Conservation (phyloP, 305 asterid genomes). For the Fraxinus sp. region DNA sequence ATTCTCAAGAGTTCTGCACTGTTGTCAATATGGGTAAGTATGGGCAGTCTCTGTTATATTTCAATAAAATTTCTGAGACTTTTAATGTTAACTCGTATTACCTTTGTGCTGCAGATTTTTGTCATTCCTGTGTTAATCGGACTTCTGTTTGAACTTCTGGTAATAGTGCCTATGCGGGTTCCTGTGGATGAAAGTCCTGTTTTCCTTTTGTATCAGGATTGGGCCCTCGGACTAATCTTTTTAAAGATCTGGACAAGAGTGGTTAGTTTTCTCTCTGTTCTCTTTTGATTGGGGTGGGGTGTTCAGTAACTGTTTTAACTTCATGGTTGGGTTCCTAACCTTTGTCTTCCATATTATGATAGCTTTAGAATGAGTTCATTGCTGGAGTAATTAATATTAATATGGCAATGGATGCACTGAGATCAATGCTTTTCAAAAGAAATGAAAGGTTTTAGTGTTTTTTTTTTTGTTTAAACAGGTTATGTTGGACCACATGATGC, state of each 20-base stretch:
- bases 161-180: conserved; percentile 94
- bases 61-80: neutral
- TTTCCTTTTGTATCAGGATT: conserved; percentile 93
- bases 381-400: neutral
- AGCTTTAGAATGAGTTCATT: neutral
- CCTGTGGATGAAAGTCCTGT: conserved; percentile 97
- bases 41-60: neutral
- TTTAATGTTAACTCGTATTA: conserved; percentile 9
- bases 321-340: neutral
- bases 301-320: neutral
- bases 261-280: conserved; percentile 44
- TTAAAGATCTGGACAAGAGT: conserved; percentile 96
- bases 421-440: neutral
- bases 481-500: conserved; percentile 92
- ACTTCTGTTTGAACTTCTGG: conserved; percentile 90
- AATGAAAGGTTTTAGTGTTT: neutral
- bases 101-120: conserved; percentile 53
- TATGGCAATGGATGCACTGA: neutral
- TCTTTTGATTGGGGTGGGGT: neutral
- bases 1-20: conserved; percentile 78
- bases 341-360: neutral
- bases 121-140: conserved; percentile 94
- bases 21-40: conserved; percentile 86
- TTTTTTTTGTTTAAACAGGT: conserved; percentile 43
- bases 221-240: conserved; percentile 97